Base-by-base conservation (phyloP, 2,329 filamentous ascomycete genomes). In the Fusarium foetens region DNA sequence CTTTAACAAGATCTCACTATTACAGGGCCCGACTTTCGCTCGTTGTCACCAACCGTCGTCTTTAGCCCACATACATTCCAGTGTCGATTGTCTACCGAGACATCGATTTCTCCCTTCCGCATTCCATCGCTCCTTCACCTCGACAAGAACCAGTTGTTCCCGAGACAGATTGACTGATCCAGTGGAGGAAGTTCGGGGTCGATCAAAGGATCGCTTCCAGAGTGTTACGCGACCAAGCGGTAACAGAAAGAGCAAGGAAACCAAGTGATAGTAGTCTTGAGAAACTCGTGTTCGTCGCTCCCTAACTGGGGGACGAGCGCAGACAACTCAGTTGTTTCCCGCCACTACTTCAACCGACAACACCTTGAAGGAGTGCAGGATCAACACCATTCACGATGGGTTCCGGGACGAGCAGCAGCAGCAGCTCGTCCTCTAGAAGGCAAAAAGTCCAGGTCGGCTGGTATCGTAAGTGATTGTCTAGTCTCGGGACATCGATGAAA, bases 401-500 rank as follows among this genome's bases (percentile, higher is more conserved):
- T 58, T 67, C 75, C 33, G 66, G 69, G 68, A 75, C 74, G 65
- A 70, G 73, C 42, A 70, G 48, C 31, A 69, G 66, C 67, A 76
- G 75, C 45, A 78, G 75, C 72, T 75, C 69, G 62, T 72, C 69
- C 68, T 76, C 72, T 45, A 60, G 66, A 51, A 80, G 79, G 76
- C 77, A 79, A 67, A 81, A 76, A 72, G 83, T 87, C 63, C 83
- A 84, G 72, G 75, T 86, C 69, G 85, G 85, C 72, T 87, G 85
- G 85, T 84, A 85, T 76, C 82, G 85, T 86, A 77, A 77, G 85
- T 85, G 19, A 51, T 23, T 35, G 41, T 23, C 41, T 33, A 43
- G 25, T 45, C 52, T 57, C 55, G 39, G 25, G 45, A 43, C 36
- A 39, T 39, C 45, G 23, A 35, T 73, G 65, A 73, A 75, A 75